phyloP scores from a whole-genome alignment of 2,329 filamentous ascomycete species.

The Beauveria brongniartii region DNA sequence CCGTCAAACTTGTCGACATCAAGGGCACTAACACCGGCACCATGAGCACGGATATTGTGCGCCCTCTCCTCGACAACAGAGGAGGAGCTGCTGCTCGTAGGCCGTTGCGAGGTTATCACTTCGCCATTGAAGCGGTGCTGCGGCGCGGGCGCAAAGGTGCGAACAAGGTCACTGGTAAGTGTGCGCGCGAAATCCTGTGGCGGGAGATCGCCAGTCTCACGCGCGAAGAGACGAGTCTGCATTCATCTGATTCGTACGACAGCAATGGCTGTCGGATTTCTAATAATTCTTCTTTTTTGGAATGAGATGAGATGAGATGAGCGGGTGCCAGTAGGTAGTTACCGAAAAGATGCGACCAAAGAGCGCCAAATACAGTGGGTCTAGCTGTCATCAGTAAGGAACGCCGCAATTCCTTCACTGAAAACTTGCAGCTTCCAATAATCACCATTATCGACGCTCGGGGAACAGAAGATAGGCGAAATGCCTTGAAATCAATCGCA shows the following conservation, averaged over 20 bases:
- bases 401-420: neutral
- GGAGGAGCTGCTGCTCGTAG: slow-evolving; percentile 8
- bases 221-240: slow-evolving; percentile 70
- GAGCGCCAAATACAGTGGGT: neutral
- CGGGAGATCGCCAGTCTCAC: slow-evolving; percentile 61
- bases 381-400: neutral
- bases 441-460: too few species aligned
- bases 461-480: neutral
- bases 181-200: slow-evolving; percentile 57
- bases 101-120: slow-evolving; percentile 10
- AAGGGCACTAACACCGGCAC: slow-evolving; percentile 69
- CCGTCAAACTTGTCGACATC: slow-evolving; percentile 78
- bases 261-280: neutral
- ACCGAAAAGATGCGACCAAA: neutral
- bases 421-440: neutral
- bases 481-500: neutral
- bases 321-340: neutral
- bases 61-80: slow-evolving; percentile 21
- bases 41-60: slow-evolving; percentile 55
- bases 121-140: slow-evolving; percentile 62
- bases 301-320: neutral
- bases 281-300: neutral
- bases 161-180: slow-evolving; percentile 57
- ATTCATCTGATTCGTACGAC: slow-evolving; percentile 34
- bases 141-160: slow-evolving; percentile 59